Evolutionary conservation across 352 stramenopile genomes (phyloP), one percentile per base, ranked within the genome.

Genomic region (Pythium brachiatum): DNA sequence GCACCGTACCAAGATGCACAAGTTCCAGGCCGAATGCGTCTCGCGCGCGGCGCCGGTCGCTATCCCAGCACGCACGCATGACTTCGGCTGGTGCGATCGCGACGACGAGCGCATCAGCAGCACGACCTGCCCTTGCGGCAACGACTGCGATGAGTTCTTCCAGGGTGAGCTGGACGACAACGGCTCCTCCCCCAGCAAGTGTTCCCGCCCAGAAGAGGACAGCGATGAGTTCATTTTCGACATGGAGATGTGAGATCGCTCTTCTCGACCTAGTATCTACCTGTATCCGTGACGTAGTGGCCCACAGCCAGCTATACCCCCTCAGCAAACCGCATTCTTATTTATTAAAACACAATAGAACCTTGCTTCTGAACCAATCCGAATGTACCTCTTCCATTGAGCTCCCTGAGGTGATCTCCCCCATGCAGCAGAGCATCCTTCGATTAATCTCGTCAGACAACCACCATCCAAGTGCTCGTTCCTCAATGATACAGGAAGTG

Each of bases 181-280:
- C 60, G 31, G 13, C 20, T 15, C 31, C 44, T 26, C 68, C n/a
- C 47, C 18, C 50, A 54, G 0, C 41, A 46, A 57, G 38, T 52
- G 47, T 20, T 21, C 50, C 32, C 13, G 29, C 25, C 51, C 43
- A 16, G 51, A 63, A 46, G 59, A 65, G 23, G 51, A 60, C 18
- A 26, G 57, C 25, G 74, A 68, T 63, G 78, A 90, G 39, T 73
- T 90, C 64, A 78, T 90, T 34, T 90, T 90, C 43, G 78, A 87
- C 34, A 62, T 90, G 48, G 81, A 90, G 68, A 80, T 90, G 60
- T 90, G 73, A 70, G 57, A 44, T 59, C n/a, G 21, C 15, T 7
- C 11, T 53, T 18, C 64, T 34, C 43, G 38, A n/a, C 41, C 31
- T 7, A 21, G 13, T 46, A 31, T 48, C 39, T 60, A 44, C 36